phyloP scores from a whole-genome alignment of 2,329 filamentous ascomycete genomes.

The Fusarium pseudoanthophilum region DNA sequence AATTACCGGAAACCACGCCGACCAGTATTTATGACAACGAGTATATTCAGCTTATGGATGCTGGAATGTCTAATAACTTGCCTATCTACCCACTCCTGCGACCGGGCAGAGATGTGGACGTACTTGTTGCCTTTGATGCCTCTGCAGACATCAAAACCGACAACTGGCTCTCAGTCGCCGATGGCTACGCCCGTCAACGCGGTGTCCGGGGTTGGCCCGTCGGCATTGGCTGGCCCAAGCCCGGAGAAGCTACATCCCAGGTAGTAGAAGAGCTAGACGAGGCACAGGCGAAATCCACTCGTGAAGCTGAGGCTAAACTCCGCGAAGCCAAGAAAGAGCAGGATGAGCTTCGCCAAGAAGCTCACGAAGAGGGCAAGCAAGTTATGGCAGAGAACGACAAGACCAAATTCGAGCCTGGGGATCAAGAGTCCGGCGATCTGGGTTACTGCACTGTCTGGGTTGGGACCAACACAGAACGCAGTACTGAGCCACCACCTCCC shows the following conservation, averaged over 20 bases:
- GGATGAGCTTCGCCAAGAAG: conserved; percentile 43
- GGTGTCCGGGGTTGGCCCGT: conserved; percentile 95
- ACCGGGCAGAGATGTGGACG: conserved; percentile 86
- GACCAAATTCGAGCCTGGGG: conserved; percentile 54
- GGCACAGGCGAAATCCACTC: conserved; percentile 69
- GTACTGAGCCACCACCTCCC: conserved; percentile 62
- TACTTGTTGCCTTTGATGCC: conserved; percentile 93
- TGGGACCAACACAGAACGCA: conserved; percentile 81
- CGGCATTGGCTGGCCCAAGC: conserved; percentile 90
- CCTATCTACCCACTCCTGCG: conserved; percentile 94
- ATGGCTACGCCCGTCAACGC: conserved; percentile 90
- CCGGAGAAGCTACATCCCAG: conserved; percentile 66
- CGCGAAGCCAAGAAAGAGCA: conserved; percentile 66
- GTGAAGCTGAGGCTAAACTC: conserved; percentile 72
- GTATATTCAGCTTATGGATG: conserved; percentile 91
- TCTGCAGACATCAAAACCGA: conserved; percentile 93
- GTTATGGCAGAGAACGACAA: conserved; percentile 45
- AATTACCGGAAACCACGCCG: conserved; percentile 80
- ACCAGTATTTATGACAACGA: conserved; percentile 76
- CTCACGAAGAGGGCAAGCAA: conserved; percentile 39
- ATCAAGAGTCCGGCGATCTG: conserved; percentile 68
- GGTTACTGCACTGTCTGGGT: conserved; percentile 97
- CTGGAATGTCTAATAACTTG: conserved; percentile 98
- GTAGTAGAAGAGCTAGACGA: conserved; percentile 71
- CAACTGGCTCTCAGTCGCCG: conserved; percentile 95